Evolutionary conservation across 306 rosid genomes (phyloP), one percentile per base, ranked within the genome.

Genomic region (Potentilla sterilis): DNA sequence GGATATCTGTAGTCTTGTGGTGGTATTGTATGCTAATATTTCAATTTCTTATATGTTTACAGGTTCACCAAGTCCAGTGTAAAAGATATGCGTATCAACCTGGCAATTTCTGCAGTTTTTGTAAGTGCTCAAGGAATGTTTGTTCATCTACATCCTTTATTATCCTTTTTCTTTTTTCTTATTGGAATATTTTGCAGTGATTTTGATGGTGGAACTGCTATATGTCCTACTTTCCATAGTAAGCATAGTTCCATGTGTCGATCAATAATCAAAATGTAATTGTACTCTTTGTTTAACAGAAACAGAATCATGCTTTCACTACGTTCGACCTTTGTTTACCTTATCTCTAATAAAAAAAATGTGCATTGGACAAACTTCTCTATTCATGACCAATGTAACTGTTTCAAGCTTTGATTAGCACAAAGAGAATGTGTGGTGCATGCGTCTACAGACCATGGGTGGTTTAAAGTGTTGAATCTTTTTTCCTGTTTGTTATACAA

Each of bases 91-190:
- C 93, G 82, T 41, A 95, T 95, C 87, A 95, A 95, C 87, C 78
- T 95, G 82, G 97, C 89, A 80, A 86, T 95, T 77, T 75, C 97
- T 58, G 97, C 93, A 57, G 93, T 77, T 77, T 95, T 95, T 84
- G 99, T 92, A 86, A 92, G 99, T 90, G 51, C 51, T 62, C 58
- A 75, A 74, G 69, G 74, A 81, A 42, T 74, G 77, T 59, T 68
- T 52, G 28, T 41, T 78, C 46, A n/a, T 61, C 76, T 35, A 64
- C 37, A 21, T 54, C 49, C 47, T 35, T 28, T 28, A 28, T 28
- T 28, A 28, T 28, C 28, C 28, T 28, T 28, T 77, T 21, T 78
- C 28, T 24, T 15, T 42, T 13, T 52, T 70, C 9, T 21, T 58
- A 14, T 46, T 22, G 10, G 58, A 55, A 42, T 55, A 40, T n/a